Base-by-base conservation (phyloP, 352 stramenopile genomes). In the Phytophthora sansomeana region DNA sequence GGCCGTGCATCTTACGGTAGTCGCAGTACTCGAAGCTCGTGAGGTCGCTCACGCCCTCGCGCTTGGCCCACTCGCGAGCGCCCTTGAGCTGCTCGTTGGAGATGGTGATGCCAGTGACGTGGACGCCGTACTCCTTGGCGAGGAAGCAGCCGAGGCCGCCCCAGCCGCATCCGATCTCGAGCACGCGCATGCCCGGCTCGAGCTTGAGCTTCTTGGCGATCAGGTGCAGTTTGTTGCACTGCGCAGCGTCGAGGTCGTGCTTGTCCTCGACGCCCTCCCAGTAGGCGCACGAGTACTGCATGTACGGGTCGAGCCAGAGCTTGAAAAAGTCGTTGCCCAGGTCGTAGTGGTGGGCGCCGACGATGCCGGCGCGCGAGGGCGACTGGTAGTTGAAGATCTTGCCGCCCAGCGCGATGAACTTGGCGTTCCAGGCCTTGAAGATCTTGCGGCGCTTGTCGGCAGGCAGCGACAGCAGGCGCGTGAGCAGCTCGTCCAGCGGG, bases 21-120 rank as follows among this genome's bases (percentile, higher is more conserved):
- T 97, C 90, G 72, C 85, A 93, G 74, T 95, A 95, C 76, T 95
- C 86, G 58, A 96, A 95, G 69, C 85, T 92, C 21, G 91, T 94
- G 55, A 95, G 77, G 73, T 96, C 71, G 52, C 78, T 91, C 32
- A 96, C 83, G 30, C 89, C 89, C 33, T 93, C 80, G n/a, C 77
- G 79, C 44, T 77, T 67, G 19, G 91, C 87, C 79, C 87, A 92
- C 58, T 92, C 78, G 39, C 83, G 85, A 0, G 89, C 90, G 5
- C 89, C 88, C 82, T 93, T 95, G 52, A 96, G 83, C 70, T 97
- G 90, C 74, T 97, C 90, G 67, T 92, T 93, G 35, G 87, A 96
- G 66, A 97, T 95, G 44, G 90, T 96, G 72, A 97, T 97, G 39
- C 90, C 90, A 26, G 85, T 95, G 26, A 96, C 89, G 68, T 92